Evolutionary conservation across 2,329 filamentous ascomycete genomes (phyloP), one percentile per base, ranked within the genome.

Genomic region (Ramularia endophylla): DNA sequence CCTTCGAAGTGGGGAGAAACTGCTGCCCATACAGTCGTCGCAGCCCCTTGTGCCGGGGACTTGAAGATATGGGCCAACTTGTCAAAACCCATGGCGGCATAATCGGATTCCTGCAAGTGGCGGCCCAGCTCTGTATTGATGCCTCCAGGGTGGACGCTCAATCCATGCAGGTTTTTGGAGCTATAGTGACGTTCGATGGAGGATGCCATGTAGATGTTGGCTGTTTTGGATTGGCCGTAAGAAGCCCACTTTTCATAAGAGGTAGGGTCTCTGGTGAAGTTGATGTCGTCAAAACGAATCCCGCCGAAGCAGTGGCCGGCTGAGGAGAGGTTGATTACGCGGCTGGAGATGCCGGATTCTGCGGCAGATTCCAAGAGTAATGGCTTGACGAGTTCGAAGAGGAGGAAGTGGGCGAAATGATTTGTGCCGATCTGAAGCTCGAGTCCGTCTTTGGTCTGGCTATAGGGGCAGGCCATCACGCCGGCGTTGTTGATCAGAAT

Each of bases 331-430:
- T 60, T 57, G 33, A 78, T 64, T 3, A 77, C 68, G 2, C 74
- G 65, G 0, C 69, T 73, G 6, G 65, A 52, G 36, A 69, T 72
- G 0, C 55, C 50, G 0, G 65, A 55, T 0, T 64, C 66, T 1
- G 63, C 48, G 8, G 63, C 62, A 0, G 61, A 51, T 5, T 34
- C 12, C 0, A 75, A 55, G 8, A 78, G 56, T 0, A 64, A 52
- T 0, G 72, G 8, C 17, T 68, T 69, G 19, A 79, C 60, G 1
- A 76, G 64, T 18, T 73, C 62, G 44, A 74, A 72, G 11, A 78
- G 63, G 0, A 77, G 64, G 59, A 78, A 78, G 48, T 77, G 72
- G 5, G 60, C 65, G 1, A 80, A 58, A 50, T 77, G 68, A 53
- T 46, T 75, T 5, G 65, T 70, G 25, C 66, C 74, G 44, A 78